Evolutionary conservation across 192 early-diverging fungal genomes (phyloP), one percentile per base, ranked within the genome.

Genomic region (Entomortierella lignicola): DNA sequence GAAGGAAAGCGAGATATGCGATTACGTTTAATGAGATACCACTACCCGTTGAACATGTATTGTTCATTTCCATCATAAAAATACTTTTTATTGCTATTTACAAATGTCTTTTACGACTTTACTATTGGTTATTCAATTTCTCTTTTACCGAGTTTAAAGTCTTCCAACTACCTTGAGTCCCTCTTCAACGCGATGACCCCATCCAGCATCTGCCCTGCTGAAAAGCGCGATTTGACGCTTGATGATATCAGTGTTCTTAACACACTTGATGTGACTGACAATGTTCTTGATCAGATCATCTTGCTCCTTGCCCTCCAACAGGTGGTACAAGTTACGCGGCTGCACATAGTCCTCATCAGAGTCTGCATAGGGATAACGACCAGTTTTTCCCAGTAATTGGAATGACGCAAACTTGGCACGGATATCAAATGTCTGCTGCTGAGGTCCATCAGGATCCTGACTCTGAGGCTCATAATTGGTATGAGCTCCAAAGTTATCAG

Each of bases 401-500:
- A 88, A 82, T 55, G 80, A 61, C 32, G 86, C 60, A 53, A 82
- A 83, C 29, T 86, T 90, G 67, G 84, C 79, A 44, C 77, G 85
- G 25, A 82, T 65, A 18, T 88, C 69, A 60, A 90, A 82, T 83
- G 71, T 85, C 70, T 91, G 91, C 62, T 83, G 65, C 42, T 87
- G 85, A 7, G 87, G 86, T 20, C 82, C 82, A 2, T 56, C n/a
- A 8, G 75, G 68, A 55, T 87, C 89, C 27, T 82, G 81, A 25
- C 84, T 84, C 84, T 90, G 92, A 66, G 92, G 92, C 77, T 91
- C 91, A 69, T 92, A 93, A 82, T 94, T 92, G 67, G 88, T 89
- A 29, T 87, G 86, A 55, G 88, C 86, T 54, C 89, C 88, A 71
- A 84, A 91, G 58, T 89, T 85, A 32, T 90, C 79, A 20, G 90